phyloP scores from a whole-genome alignment of 441 rosid genomes.

The Hura crepitans region DNA sequence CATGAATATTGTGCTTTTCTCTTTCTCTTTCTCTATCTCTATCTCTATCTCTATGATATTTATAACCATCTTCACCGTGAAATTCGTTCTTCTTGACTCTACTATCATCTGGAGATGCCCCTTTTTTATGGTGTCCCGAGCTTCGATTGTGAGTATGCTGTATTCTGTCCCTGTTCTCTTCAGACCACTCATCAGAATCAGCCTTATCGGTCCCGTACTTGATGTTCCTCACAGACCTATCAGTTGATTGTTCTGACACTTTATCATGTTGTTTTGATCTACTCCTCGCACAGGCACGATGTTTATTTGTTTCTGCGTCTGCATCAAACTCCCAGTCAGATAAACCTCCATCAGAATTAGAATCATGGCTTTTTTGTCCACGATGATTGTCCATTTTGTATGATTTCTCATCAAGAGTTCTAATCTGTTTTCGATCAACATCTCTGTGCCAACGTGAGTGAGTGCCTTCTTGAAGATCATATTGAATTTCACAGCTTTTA shows the following conservation, averaged over 20 bases:
- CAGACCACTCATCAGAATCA: constrained; percentile 30
- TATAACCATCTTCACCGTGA: constrained; percentile 22
- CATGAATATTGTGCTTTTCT: constrained; percentile 15
- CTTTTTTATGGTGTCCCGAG: constrained; percentile 21
- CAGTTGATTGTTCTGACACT: constrained; percentile 32
- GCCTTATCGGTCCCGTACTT: constrained; percentile 27
- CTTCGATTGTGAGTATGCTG: constrained; percentile 24
- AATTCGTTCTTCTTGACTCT: constrained; percentile 18
- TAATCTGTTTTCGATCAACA: constrained; percentile 20
- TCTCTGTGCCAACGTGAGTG: constrained; percentile 9
- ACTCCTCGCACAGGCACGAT: constrained; percentile 20
- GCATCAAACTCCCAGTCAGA: constrained; percentile 32
- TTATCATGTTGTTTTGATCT: constrained; percentile 25
- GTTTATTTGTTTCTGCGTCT: constrained; percentile 29
- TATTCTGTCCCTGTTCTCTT: constrained; percentile 26
- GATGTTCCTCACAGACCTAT: constrained; percentile 12
- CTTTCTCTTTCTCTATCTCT: constrained; percentile 25
- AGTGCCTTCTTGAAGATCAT: constrained; percentile 23
- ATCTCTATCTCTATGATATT: constrained; percentile 24
- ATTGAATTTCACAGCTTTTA: constrained; percentile 34
- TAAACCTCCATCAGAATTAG: constrained; percentile 36
- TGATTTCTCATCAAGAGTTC: constrained; percentile 20
- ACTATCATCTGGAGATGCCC: constrained; percentile 13
- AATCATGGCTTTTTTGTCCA: constrained; percentile 28
- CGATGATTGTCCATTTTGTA: constrained; percentile 23